Evolutionary conservation across 2,329 filamentous ascomycete genomes (phyloP).

Genomic region (Didymella segeticola): DNA sequence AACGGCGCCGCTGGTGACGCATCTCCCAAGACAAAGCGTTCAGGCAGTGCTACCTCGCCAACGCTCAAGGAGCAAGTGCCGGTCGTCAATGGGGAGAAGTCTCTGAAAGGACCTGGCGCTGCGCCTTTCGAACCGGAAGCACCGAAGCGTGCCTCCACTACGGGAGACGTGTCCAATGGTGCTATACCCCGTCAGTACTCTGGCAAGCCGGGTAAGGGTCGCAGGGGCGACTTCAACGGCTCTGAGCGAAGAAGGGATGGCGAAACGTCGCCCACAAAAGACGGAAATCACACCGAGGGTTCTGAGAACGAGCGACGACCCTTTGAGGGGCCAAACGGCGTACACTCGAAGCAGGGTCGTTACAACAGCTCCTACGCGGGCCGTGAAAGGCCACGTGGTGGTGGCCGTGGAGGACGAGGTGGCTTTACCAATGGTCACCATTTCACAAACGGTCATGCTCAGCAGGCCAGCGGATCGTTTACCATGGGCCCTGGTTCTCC

Average conservation of each 20-base stretch:
- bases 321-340: slow-evolving; percentile 40
- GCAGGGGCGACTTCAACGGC: slow-evolving; percentile 39
- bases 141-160: slow-evolving; percentile 27
- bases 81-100: slow-evolving; percentile 32
- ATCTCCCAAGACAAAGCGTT: slow-evolving; percentile 46
- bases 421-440: slow-evolving; percentile 47
- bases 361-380: slow-evolving; percentile 45
- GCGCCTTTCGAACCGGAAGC: slow-evolving; percentile 33
- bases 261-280: slow-evolving; percentile 41
- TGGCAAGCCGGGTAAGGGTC: slow-evolving; percentile 38
- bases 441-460: slow-evolving; percentile 51
- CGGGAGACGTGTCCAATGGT: slow-evolving; percentile 30
- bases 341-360: slow-evolving; percentile 39
- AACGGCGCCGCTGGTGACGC: slow-evolving; percentile 33
- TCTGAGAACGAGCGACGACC: slow-evolving; percentile 40
- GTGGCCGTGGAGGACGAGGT: slow-evolving; percentile 54
- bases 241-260: slow-evolving; percentile 44
- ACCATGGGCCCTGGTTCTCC: slow-evolving; percentile 46
- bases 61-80: slow-evolving; percentile 37
- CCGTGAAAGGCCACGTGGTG: slow-evolving; percentile 58
- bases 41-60: slow-evolving; percentile 42
- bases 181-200: slow-evolving; percentile 40
- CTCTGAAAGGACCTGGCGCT: slow-evolving; percentile 26
- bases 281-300: slow-evolving; percentile 45
- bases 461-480: slow-evolving; percentile 41